A percentile compares a stretch with the other conserved stretches of the same genome.
These are phyloP conservation scores for Candida wancherniae DNA, from an alignment of 805 yeast species.

Conservation along the genomic window DNA sequence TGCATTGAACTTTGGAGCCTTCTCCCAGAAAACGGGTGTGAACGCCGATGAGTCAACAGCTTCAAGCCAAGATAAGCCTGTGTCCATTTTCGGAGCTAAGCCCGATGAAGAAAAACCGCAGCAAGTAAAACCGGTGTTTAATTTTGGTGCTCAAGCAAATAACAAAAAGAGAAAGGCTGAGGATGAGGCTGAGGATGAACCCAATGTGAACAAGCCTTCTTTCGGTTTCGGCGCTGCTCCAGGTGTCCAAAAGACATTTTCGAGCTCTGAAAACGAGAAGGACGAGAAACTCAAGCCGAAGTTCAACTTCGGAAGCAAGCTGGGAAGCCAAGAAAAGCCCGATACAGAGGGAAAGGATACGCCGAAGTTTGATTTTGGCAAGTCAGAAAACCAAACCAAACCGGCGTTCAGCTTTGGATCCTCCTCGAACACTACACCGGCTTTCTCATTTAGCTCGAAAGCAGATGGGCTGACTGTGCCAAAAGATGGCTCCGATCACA, in stretches of 20 bases:
- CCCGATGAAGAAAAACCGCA: neutral
- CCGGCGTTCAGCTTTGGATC: conserved; percentile 4
- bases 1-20: conserved; percentile 4
- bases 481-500: neutral
- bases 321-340: too few relatives aligned
- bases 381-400: neutral
- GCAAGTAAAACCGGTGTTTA: conserved; percentile 2
- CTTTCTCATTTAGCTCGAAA: neutral
- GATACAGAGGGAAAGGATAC: too few relatives aligned
- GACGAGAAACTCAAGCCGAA: too few relatives aligned
- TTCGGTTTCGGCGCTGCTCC: neutral
- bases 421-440: conserved; percentile 1
- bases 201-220: neutral
- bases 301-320: too few relatives aligned
- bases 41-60: neutral
- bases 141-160: conserved; percentile 2
- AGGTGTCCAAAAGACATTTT: neutral
- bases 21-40: neutral
- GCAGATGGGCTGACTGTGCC: neutral
- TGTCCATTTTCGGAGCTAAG: conserved; percentile 8
- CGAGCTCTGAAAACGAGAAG: too few relatives aligned
- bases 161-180: neutral
- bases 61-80: too few relatives aligned
- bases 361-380: neutral
- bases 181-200: neutral